Base-by-base conservation (phyloP, 2,329 filamentous ascomycete species). In the Aspergillus sergii region DNA sequence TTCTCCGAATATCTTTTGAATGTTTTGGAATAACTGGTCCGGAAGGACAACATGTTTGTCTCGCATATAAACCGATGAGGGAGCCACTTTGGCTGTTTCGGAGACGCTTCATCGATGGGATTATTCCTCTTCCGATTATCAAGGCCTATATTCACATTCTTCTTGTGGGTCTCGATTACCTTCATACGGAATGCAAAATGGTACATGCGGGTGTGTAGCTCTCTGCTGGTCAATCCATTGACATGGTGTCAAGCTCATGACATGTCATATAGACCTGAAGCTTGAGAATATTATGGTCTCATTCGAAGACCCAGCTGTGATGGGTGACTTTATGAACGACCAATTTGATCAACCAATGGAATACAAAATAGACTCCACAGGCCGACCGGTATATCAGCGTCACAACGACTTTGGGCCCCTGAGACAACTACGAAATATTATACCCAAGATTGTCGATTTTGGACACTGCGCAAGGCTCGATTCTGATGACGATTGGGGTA, bases 1-100 rank as follows among this genome's bases (percentile, higher is more conserved):
- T 66, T 64, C 50, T 69, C 50, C 70, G 64, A 50, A 69, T 58
- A 57, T 75, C 46, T 63, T 69, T 53, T 56, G 73, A 70, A 51
- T 62, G n/a, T 54, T 75, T 69, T 32, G 67, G 69, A 10, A 19
- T 72, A 1, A n/a, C 39, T 14, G 45, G 67, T 32, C 67, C 70
- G 11, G 41, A 73, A 48, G 72, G 73, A n/a, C 68, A 64, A 2
- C 75, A 80, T 56, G 14, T 73, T 8, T 77, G 76, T 43, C 68
- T 79, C 32, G 75, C 72, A 5, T 78, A 77, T 53, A 70, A 78
- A 48, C 72, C 77, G 0, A 69, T 79, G 66, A 70, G 76, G 45
- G 77, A 79, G 62, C 73, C 75, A 1, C 60, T 79, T 4, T 75
- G 71, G 68, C 54, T 75, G 14, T 72, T 74, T 11, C 67, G 72